phyloP scores from a whole-genome alignment of 2,329 filamentous ascomycete genomes.

The Periconia macrospinosa region DNA sequence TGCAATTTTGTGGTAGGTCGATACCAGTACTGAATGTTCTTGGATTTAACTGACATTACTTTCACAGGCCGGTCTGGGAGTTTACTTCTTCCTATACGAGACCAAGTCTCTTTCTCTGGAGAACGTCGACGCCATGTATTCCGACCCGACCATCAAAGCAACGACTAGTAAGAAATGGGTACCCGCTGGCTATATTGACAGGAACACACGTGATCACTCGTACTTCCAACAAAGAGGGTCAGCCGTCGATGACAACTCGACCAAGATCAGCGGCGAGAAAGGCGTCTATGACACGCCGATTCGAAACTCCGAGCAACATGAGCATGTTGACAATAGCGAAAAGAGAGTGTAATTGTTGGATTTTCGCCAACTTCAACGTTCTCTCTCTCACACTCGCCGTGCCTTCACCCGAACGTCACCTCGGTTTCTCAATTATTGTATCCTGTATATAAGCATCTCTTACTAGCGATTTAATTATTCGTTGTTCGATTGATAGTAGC shows the following conservation, averaged over 20 bases:
- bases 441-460: too few relatives aligned
- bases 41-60: too few relatives aligned
- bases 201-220: conserved; percentile 29
- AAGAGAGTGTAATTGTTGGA: conserved; percentile 7
- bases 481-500: too few relatives aligned
- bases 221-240: conserved; percentile 31
- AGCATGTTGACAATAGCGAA: conserved; percentile 15
- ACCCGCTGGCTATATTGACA: conserved; percentile 33
- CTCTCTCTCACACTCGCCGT: too few relatives aligned
- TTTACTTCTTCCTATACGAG: conserved; percentile 42
- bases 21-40: too few relatives aligned
- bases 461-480: too few relatives aligned
- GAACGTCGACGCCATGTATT: conserved; percentile 41
- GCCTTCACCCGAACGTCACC: too few relatives aligned
- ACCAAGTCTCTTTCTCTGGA: conserved; percentile 39
- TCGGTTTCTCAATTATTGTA: too few relatives aligned
- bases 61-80: conserved; percentile 20
- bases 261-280: conserved; percentile 16
- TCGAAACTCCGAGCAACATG: conserved; percentile 18
- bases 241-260: conserved; percentile 1
- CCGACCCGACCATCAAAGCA: conserved; percentile 26
- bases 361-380: neutral
- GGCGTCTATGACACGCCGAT: conserved; percentile 10
- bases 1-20: conserved; percentile 26
- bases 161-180: conserved; percentile 38